A percentile compares a stretch with the other conserved stretches of the same genome.
These are phyloP conservation scores for Alternaria atra DNA, from an alignment of 2,329 filamentous ascomycete species.

Conservation along the genomic window DNA sequence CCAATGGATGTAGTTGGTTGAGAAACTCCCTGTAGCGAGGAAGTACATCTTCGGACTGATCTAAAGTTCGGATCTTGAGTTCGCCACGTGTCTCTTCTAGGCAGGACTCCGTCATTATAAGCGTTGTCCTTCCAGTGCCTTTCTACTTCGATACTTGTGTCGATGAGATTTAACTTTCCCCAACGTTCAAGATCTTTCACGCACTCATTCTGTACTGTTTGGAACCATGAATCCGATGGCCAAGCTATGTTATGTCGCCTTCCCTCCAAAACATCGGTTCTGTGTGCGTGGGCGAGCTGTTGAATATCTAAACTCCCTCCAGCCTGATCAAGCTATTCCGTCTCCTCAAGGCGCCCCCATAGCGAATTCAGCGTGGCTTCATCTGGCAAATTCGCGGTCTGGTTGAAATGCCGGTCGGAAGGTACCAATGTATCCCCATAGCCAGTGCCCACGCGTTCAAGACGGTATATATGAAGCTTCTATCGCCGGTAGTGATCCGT, in stretches of 20 bases:
- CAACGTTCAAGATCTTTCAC: neutral
- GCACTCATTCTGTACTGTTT: neutral
- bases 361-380: neutral
- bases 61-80: neutral
- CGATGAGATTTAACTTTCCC: neutral
- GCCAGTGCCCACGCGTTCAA: slow-evolving; percentile 32
- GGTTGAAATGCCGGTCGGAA: neutral
- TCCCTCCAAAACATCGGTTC: neutral
- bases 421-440: slow-evolving; percentile 19
- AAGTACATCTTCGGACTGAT: neutral
- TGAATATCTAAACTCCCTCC: neutral
- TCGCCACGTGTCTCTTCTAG: neutral
- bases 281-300: neutral
- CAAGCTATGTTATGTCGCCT: neutral
- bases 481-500: neutral
- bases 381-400: neutral
- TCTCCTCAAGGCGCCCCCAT: neutral
- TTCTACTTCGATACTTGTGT: neutral
- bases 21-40: neutral
- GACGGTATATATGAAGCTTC: slow-evolving; percentile 12
- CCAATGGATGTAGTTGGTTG: neutral
- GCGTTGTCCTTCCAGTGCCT: neutral
- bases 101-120: neutral
- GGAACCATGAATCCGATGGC: neutral
- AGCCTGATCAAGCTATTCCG: neutral